Conservation (phyloP, 2,329 filamentous ascomycete genomes). For the Aspergillus sp. region DNA sequence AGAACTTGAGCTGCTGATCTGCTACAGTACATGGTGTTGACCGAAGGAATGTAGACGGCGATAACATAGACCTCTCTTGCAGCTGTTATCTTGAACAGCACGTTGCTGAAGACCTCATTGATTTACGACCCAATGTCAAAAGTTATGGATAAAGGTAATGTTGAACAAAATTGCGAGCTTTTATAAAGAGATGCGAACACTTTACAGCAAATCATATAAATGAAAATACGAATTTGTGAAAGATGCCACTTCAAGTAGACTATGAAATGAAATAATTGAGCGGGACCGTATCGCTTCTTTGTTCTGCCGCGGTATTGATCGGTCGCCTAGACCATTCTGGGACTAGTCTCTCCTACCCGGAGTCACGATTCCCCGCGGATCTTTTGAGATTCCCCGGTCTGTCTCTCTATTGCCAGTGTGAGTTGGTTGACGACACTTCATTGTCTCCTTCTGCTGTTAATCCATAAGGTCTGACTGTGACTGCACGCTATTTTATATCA, state of each 20-base stretch:
- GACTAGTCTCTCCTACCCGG: constrained; percentile 1
- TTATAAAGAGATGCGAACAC: neutral
- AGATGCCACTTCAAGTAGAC: neutral
- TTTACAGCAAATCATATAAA: neutral
- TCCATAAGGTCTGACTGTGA: neutral
- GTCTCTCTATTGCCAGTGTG: neutral
- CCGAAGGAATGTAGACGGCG: neutral
- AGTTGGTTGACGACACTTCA: neutral
- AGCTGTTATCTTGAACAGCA: neutral
- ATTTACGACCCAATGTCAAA: neutral
- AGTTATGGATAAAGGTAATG: neutral
- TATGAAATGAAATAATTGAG: neutral
- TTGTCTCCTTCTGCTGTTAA: neutral
- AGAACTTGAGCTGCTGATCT: neutral
- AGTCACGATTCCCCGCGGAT: constrained; percentile 4
- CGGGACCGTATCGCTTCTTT: neutral
- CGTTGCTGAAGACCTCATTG: constrained; percentile 13
- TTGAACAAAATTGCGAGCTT: neutral
- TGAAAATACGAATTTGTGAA: neutral
- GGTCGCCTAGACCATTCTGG: neutral
- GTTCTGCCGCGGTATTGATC: neutral
- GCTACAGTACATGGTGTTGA: neutral
- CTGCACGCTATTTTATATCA: no score
- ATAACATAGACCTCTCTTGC: neutral
- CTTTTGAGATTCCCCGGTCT: constrained; percentile 2